These are phyloP conservation scores for Cercospora sp. DNA, from an alignment of 2,329 filamentous ascomycete genomes.

Conservation along the genomic window DNA sequence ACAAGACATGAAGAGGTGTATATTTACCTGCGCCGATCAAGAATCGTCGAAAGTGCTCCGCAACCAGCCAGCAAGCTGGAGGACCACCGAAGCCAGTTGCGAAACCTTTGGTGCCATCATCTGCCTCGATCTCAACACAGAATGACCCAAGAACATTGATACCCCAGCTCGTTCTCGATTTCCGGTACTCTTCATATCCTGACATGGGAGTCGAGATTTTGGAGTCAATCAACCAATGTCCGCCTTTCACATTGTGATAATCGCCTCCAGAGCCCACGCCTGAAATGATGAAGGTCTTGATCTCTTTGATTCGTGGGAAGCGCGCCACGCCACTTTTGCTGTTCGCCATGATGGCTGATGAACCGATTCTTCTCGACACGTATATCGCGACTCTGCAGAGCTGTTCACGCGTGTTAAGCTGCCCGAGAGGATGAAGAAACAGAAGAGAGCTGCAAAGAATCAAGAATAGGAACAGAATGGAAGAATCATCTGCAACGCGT, in stretches of 20 bases:
- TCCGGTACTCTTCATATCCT: slow-evolving; percentile 81
- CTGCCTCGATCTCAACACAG: slow-evolving; percentile 83
- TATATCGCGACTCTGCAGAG: background rate
- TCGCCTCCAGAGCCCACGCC: slow-evolving; percentile 68
- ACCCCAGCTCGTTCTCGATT: slow-evolving; percentile 87
- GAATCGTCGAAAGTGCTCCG: slow-evolving; percentile 92
- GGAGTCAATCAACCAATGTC: slow-evolving; percentile 80
- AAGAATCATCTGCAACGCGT: background rate
- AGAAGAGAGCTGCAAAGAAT: background rate
- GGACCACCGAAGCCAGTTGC: slow-evolving; percentile 93
- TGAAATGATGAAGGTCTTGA: slow-evolving; percentile 71
- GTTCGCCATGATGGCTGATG: slow-evolving; percentile 31
- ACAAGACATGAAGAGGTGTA: background rate
- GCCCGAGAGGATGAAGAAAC: background rate
- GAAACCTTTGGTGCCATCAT: slow-evolving; percentile 89
- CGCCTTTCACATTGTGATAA: slow-evolving; percentile 85
- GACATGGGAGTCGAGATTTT: slow-evolving; percentile 93
- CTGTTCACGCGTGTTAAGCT: background rate
- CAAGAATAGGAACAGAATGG: background rate
- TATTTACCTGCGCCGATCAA: slow-evolving; percentile 66
- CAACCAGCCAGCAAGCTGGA: slow-evolving; percentile 89
- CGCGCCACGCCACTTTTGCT: slow-evolving; percentile 46
- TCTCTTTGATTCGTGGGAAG: slow-evolving; percentile 74
- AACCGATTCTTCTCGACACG: background rate
- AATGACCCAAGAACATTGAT: slow-evolving; percentile 95